These are phyloP conservation scores for Lactarius sp. DNA, from an alignment of 768 basidiomycete species.

Conservation along the genomic window DNA sequence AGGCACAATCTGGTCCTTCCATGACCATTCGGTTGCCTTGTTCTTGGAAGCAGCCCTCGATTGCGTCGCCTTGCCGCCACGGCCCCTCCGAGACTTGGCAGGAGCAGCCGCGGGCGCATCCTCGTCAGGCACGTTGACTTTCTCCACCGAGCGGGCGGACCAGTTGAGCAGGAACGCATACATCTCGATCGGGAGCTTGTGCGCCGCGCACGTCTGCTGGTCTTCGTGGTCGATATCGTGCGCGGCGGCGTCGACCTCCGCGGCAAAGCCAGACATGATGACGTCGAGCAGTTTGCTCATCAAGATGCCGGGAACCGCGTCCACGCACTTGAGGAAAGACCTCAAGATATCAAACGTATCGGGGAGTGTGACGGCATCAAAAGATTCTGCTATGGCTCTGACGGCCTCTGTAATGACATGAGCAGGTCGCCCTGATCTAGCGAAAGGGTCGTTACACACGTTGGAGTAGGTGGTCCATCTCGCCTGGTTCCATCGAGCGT, in stretches of 20 bases:
- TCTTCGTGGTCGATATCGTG: slow-evolving; percentile 68
- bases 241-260: slow-evolving; percentile 67
- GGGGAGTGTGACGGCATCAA: slow-evolving; percentile 62
- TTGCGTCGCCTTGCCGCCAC: slow-evolving; percentile 51
- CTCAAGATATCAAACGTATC: slow-evolving; percentile 79
- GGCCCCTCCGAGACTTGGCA: slow-evolving; percentile 50
- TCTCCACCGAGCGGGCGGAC: slow-evolving; percentile 82
- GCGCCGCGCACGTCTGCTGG: slow-evolving; percentile 52
- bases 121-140: slow-evolving; percentile 53
- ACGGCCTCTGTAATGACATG: slow-evolving; percentile 56
- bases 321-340: slow-evolving; percentile 72
- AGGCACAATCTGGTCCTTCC: slow-evolving; percentile 70
- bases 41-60: slow-evolving; percentile 41
- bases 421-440: slow-evolving; percentile 2
- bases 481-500: slow-evolving; percentile 44
- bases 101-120: slow-evolving; percentile 43
- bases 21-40: slow-evolving; percentile 52
- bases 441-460: slow-evolving; percentile 35
- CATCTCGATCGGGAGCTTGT: slow-evolving; percentile 78
- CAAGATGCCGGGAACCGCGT: slow-evolving; percentile 52
- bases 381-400: slow-evolving; percentile 68
- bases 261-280: slow-evolving; percentile 66
- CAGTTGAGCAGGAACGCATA: slow-evolving; percentile 91
- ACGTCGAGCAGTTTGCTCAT: slow-evolving; percentile 90
- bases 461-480: slow-evolving; percentile 49